Evolutionary conservation across 768 basidiomycete genomes (phyloP).

Genomic region (Trametes villosa): DNA sequence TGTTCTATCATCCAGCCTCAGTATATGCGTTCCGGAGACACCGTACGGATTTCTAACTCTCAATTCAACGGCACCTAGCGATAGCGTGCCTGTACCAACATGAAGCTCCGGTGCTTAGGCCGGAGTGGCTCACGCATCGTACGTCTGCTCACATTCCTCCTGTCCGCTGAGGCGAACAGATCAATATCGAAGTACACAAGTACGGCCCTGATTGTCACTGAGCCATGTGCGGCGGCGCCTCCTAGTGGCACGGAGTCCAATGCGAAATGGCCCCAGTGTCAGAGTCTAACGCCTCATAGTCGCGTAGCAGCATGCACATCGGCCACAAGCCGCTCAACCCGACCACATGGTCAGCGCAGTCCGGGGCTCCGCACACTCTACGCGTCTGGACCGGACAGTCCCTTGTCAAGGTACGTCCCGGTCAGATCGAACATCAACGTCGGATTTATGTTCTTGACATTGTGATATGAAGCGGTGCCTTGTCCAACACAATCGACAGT

Average conservation of each 20-base stretch:
- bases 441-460: background rate
- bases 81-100: background rate
- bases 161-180: background rate
- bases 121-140: background rate
- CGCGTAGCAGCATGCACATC: too few relatives aligned
- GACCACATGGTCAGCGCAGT: background rate
- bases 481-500: background rate
- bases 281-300: background rate
- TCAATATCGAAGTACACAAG: background rate
- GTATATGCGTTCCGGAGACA: background rate
- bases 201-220: background rate
- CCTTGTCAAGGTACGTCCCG: slow-evolving; percentile 4
- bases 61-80: background rate
- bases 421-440: background rate
- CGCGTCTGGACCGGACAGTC: background rate
- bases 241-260: background rate
- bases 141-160: background rate
- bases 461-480: slow-evolving; percentile 3
- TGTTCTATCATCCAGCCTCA: slow-evolving; percentile 4
- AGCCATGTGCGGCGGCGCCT: background rate
- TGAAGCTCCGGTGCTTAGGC: slow-evolving; percentile 1
- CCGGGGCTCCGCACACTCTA: background rate
- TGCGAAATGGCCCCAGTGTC: background rate
- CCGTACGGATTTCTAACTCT: too few relatives aligned
- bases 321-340: background rate